A percentile compares a stretch with the other conserved stretches of the same genome.
Evolutionary conservation across 441 rosid genomes (phyloP).

Genomic region (Eruca vesicaria): DNA sequence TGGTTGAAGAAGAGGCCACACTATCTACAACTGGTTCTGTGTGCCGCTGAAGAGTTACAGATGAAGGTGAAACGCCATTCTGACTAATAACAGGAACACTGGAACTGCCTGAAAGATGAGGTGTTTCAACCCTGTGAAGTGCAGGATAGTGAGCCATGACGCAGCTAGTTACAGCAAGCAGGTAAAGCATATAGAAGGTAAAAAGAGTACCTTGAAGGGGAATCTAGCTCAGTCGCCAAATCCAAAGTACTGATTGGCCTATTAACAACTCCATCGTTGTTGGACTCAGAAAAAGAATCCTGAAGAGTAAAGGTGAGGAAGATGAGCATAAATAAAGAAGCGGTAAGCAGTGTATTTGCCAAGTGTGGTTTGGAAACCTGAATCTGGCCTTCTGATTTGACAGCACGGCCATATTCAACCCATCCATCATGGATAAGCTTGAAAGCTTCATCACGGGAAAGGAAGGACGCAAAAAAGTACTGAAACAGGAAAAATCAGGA

Average conservation of each 20-base stretch:
- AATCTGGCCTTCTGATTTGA: constrained; percentile 42
- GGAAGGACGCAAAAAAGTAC: constrained; percentile 96
- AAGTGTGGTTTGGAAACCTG: constrained; percentile 43
- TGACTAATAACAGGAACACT: constrained; percentile 38
- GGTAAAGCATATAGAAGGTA: constrained; percentile 12
- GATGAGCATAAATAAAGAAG: constrained; percentile 10
- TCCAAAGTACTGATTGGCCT: constrained; percentile 41
- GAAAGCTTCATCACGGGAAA: constrained; percentile 97
- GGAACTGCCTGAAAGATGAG: constrained; percentile 41
- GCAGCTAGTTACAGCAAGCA: constrained; percentile 15
- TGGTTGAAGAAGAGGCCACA: constrained; percentile 40
- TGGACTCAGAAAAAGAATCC: constrained; percentile 57
- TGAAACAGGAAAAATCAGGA: constrained; percentile 30
- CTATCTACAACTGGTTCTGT: constrained; percentile 35
- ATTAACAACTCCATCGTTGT: constrained; percentile 52
- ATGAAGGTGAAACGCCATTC: constrained; percentile 39
- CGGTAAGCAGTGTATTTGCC: constrained; percentile 9
- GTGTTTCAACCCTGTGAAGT: constrained; percentile 53
- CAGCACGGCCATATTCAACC: constrained; percentile 54
- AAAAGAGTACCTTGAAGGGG: constrained; percentile 48
- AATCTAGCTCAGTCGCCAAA: constrained; percentile 37
- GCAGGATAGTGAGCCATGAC: constrained; percentile 21
- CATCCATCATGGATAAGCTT: constrained; percentile 85
- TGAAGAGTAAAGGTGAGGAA: constrained; percentile 31
- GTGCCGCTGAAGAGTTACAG: constrained; percentile 33